Base-by-base conservation (phyloP, 495 filamentous ascomycete genomes). In the Penicillium bovifimosum region DNA sequence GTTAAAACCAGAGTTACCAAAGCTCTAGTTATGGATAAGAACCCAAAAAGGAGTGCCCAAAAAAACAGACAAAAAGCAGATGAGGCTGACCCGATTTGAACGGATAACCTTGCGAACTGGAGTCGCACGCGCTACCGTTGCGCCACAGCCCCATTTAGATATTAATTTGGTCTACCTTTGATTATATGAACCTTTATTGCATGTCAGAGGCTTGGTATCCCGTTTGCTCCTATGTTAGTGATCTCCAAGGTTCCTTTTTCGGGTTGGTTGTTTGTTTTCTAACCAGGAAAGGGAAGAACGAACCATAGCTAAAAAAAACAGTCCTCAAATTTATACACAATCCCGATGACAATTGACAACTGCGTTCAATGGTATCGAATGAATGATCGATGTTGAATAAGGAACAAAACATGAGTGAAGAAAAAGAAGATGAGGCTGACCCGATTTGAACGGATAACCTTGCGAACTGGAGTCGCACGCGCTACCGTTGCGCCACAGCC, bases 401-500 rank as follows among this genome's bases (percentile, higher is more conserved):
- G 4, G 4, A 24, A 24, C 2, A 4, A 24, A 24, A 24, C 20
- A 24, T 24, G 4, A 6, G 11, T n/a, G n/a, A 2, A 6, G 18
- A 44, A 45, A 45, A 47, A 47, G 14, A 18, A 47, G 32, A 20
- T 57, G 48, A 53, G 49, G 42, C 49, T 47, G 43, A 41, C 44
- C 54, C 36, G 48, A 27, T 38, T 53, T 38, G 54, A 56, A 33
- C 54, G 40, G 54, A 46, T 46, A 56, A 56, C 54, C 54, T 56
- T 56, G 38, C 54, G 54, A 56, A 51, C 54, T 57, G 54, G 54
- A 57, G 50, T 57, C 54, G 54, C 44, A 60, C 53, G 53, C 57
- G 57, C 57, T 60, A 60, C 57, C 57, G 50, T 60, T 60, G 57
- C 57, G 57, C 56, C 56, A 58, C 50, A 53, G 55, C 49, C 55